Base-by-base conservation (phyloP, 2,329 filamentous ascomycete species). In the Fusarium setosum region DNA sequence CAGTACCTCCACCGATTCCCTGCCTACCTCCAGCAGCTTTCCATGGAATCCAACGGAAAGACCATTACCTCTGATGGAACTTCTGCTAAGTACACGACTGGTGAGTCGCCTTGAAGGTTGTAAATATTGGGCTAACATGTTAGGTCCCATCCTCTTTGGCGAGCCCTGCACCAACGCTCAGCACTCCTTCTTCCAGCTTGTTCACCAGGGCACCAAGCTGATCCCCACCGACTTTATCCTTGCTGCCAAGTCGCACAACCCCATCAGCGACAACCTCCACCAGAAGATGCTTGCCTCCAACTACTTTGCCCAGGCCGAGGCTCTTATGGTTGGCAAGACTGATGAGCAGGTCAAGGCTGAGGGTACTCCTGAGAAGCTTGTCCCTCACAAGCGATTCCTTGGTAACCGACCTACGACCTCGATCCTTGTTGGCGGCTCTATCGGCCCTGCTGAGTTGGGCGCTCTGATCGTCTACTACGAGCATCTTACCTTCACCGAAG, bases 21-120 rank as follows among this genome's bases (percentile, higher is more conserved):
- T 34, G 96, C 96, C 72, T 99, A 99, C 84, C 92, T 99, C 55
- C 96, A 99, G 84, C 96, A 99, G 83, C 86, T 99, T 61, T 98
- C 95, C 63, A 99, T 99, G 96, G 96, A 99, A 86, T 98, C 95
- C 63, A 99, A 99, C 81, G 96, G 96, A 77, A 99, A 99, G 87
- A 93, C 92, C 63, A 94, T 98, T 76, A 97, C 95, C 64, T 89
- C 88, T n/a, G 93, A 96, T 74, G 91, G 88, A 58, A 90, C 94
- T 34, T 88, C 96, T 62, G 94, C 97, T 76, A 97, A 97, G 84
- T 99, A 99, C 85, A 97, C 94, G 59, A 99, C 96, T 34, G 95
- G 81, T 63, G 24, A 12, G 3, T 12, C 7, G n/a, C 1, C 9
- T 20, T 11, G 5, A 40, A 17, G n/a, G 26, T 29, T 23, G 7